phyloP scores from a whole-genome alignment of 352 stramenopile genomes.

The Phytophthora tentaculata region DNA sequence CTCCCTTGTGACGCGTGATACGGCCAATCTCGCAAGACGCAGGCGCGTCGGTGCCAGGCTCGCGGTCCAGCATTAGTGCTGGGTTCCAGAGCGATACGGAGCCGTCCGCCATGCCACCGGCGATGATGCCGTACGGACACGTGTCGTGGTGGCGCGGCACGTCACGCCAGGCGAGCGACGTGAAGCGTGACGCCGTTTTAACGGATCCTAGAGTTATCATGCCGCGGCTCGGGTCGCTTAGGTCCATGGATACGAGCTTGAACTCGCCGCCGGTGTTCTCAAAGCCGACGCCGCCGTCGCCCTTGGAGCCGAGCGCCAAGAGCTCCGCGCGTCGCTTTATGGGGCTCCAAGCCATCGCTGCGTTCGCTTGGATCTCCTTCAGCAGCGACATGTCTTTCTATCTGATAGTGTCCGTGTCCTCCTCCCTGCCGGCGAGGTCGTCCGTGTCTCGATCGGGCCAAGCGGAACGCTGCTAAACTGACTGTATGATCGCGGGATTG shows the following conservation, averaged over 20 bases:
- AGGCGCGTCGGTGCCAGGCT: conserved; percentile 39
- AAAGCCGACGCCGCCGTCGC: conserved; percentile 95
- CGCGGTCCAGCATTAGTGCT: conserved; percentile 80
- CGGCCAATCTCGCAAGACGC: conserved; percentile 76
- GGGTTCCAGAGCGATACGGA: conserved; percentile 97
- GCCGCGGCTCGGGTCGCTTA: conserved; percentile 70
- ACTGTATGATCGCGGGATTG: conserved; percentile 33
- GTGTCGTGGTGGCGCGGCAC: conserved; percentile 77
- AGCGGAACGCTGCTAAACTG: conserved; percentile 26
- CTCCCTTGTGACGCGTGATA: conserved; percentile 86
- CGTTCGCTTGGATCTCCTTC: conserved; percentile 91
- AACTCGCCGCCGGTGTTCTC: conserved; percentile 98
- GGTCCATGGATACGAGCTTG: conserved; percentile 95
- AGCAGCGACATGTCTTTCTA: conserved; percentile 82
- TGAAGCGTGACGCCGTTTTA: conserved; percentile 94
- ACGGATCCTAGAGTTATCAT: conserved; percentile 86
- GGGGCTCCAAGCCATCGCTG: conserved; percentile 89
- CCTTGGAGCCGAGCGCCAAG: conserved; percentile 92
- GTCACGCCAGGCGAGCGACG: conserved; percentile 93
- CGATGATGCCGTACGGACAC: conserved; percentile 92
- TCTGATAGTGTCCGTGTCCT: background rate
- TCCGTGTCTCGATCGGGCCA: conserved; percentile 15
- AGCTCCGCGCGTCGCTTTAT: conserved; percentile 76
- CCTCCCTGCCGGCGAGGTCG: conserved; percentile 9
- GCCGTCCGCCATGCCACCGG: conserved; percentile 97